These are phyloP conservation scores for Schizochytrium sp. DNA, from an alignment of 108 stramenopile species.

Conservation along the genomic window DNA sequence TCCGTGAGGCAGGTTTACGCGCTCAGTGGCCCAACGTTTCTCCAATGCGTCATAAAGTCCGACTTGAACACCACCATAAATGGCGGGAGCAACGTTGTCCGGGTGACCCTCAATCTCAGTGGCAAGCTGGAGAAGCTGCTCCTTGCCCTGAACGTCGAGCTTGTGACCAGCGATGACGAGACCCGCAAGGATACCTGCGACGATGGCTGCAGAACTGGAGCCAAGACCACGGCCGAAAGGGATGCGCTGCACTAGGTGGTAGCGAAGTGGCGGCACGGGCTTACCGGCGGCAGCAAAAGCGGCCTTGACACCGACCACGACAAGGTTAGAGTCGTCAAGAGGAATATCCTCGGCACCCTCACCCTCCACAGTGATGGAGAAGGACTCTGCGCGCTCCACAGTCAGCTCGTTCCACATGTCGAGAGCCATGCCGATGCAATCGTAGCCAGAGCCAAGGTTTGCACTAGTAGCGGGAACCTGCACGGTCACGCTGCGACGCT, in stretches of 20 bases:
- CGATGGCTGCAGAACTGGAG: conserved; percentile 94
- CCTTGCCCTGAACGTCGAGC: conserved; percentile 92
- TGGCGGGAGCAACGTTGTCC: conserved; percentile 97
- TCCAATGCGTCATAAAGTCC: conserved; percentile 88
- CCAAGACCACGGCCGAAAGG: conserved; percentile 96
- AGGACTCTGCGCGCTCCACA: conserved; percentile 86
- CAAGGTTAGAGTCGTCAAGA: conserved; percentile 81
- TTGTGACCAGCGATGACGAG: conserved; percentile 94
- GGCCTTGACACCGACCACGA: conserved; percentile 90
- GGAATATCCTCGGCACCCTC: conserved; percentile 75
- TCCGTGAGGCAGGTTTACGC: conserved; percentile 87
- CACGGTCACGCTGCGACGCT: conserved; percentile 83
- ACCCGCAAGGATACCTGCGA: conserved; percentile 96
- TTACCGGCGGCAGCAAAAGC: conserved; percentile 94
- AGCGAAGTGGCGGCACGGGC: conserved; percentile 87
- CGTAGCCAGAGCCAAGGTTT: conserved; percentile 97
- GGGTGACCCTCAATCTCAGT: conserved; percentile 98
- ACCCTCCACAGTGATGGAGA: conserved; percentile 82
- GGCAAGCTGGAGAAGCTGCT: conserved; percentile 95
- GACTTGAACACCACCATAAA: conserved; percentile 97
- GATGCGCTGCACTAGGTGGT: conserved; percentile 90
- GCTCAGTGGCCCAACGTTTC: conserved; percentile 92
- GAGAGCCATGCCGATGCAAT: conserved; percentile 96
- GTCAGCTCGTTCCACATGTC: conserved; percentile 98
- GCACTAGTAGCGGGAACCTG: conserved; percentile 97